Evolutionary conservation across 805 yeast species (phyloP).

Genomic region (Candida insectorum): DNA sequence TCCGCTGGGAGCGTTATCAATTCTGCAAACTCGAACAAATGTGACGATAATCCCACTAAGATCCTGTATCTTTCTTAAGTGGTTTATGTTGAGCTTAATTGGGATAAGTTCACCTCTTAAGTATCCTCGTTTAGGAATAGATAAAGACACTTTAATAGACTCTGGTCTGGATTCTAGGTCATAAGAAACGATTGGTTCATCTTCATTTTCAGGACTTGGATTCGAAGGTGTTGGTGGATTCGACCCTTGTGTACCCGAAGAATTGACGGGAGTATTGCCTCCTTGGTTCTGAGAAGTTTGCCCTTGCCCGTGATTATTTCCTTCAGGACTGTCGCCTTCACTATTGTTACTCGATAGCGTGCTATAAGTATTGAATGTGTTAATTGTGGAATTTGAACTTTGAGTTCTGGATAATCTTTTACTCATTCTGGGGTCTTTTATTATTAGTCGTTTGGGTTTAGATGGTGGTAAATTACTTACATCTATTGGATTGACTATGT

Average conservation of each 20-base stretch:
- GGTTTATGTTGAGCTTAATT: slow-evolving; percentile 61
- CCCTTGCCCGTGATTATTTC: slow-evolving; percentile 1
- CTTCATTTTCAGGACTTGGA: too few relatives aligned
- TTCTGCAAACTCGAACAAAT: slow-evolving; percentile 71
- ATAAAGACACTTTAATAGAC: slow-evolving; percentile 34
- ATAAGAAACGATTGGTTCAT: too few relatives aligned
- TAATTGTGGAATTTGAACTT: slow-evolving; percentile 30
- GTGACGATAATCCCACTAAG: slow-evolving; percentile 76
- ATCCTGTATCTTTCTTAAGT: slow-evolving; percentile 67
- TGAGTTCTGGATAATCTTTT: slow-evolving; percentile 31
- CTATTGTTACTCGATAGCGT: slow-evolving; percentile 32
- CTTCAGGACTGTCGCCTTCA: slow-evolving; percentile 13
- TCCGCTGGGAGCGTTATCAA: slow-evolving; percentile 54
- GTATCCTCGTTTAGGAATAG: slow-evolving; percentile 60
- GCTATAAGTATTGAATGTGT: slow-evolving; percentile 25
- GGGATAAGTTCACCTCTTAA: slow-evolving; percentile 79
- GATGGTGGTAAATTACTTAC: slow-evolving; percentile 64
- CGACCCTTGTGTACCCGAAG: background rate
- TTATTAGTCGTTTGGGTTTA: slow-evolving; percentile 59
- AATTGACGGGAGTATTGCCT: background rate
- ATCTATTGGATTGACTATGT: slow-evolving; percentile 71
- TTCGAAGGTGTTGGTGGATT: slow-evolving; percentile 8
- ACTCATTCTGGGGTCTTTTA: slow-evolving; percentile 47
- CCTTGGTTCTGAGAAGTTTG: slow-evolving; percentile 1
- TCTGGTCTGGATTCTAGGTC: slow-evolving; percentile 16